These are phyloP conservation scores for Bretschneidera sinensis DNA, from an alignment of 345 rosid genomes.

Conservation along the genomic window DNA sequence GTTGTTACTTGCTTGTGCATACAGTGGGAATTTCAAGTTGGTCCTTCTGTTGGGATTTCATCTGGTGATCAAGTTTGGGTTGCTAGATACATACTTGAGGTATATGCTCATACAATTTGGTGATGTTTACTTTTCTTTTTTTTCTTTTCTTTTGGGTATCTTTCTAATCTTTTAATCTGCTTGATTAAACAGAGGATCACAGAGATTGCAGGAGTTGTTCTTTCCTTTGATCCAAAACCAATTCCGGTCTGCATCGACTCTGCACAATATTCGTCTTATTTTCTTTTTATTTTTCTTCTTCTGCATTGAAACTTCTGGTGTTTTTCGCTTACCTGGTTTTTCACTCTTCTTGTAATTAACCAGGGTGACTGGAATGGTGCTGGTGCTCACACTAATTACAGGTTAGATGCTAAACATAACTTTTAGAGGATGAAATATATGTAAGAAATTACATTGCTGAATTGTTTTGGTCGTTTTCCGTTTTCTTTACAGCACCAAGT, in stretches of 20 bases:
- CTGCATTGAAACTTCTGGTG: background rate
- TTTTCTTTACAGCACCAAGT: constrained; percentile 50
- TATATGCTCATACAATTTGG: constrained; percentile 9
- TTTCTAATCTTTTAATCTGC: background rate
- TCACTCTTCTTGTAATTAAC: too few relatives aligned
- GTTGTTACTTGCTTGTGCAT: background rate
- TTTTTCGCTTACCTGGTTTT: too few relatives aligned
- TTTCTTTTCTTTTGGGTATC: background rate
- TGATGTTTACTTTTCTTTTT: background rate
- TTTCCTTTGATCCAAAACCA: constrained; percentile 88
- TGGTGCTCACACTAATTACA: constrained; percentile 90
- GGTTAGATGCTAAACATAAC: constrained; percentile 29
- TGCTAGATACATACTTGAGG: constrained; percentile 84
- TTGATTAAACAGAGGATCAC: constrained; percentile 58
- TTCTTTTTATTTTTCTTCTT: background rate
- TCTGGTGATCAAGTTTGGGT: constrained; percentile 77
- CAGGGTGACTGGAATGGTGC: constrained; percentile 97
- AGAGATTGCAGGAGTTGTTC: constrained; percentile 65
- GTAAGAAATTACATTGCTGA: background rate
- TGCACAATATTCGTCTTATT: background rate
- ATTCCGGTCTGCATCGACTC: constrained; percentile 38
- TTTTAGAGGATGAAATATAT: background rate
- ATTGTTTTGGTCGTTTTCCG: too few relatives aligned
- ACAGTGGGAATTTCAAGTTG: constrained; percentile 91
- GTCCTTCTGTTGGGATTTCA: constrained; percentile 67